Evolutionary conservation across 768 basidiomycete genomes (phyloP), one percentile per base, ranked within the genome.

Genomic region (Suillus sp.): DNA sequence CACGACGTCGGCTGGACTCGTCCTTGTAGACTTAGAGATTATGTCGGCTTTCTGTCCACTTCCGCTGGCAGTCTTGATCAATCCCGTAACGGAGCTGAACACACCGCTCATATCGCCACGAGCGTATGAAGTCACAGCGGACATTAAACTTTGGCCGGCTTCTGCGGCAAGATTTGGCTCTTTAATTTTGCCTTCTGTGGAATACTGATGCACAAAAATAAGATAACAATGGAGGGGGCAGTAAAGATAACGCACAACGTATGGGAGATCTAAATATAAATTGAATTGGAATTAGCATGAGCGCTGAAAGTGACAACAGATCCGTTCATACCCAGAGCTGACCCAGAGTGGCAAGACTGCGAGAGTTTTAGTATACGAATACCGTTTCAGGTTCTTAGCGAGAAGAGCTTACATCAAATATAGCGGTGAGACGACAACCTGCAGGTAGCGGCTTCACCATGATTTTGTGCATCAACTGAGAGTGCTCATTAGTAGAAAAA

Each of bases 161-260:
- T 93, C 95, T 10, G 88, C 84, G 13, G 88, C 87, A 18, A 95
- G 78, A 71, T 97, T 96, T 38, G 96, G 95, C 72, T 97, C 95
- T 75, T 98, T 97, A 72, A 98, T 78, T 72, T 93, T 95, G 56
- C 95, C 95, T 78, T 98, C 94, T 8, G 95, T 96, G 25, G 94
- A 94, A 77, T 98, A 98, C 87, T 92, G 65, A 38, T 22, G 14
- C 53, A 59, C 59, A 42, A 62, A 16, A 57, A 25, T 61, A 32
- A 62, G 48, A 61, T 14, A 22, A 48, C 18, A 11, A 30, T 8
- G 37, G 35, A 42, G 40, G 16, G 1, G 2, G 18, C n/a, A 57
- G 18, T 18, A 60, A 32, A 22, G 61, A 42, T 22, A 30, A 66
- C 81, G 43, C 75, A 90, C 88, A 43, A 85, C 81, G 74, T 89